Base-by-base conservation (phyloP, 2,329 filamentous ascomycete genomes). In the Verticillium nonalfalfae region DNA sequence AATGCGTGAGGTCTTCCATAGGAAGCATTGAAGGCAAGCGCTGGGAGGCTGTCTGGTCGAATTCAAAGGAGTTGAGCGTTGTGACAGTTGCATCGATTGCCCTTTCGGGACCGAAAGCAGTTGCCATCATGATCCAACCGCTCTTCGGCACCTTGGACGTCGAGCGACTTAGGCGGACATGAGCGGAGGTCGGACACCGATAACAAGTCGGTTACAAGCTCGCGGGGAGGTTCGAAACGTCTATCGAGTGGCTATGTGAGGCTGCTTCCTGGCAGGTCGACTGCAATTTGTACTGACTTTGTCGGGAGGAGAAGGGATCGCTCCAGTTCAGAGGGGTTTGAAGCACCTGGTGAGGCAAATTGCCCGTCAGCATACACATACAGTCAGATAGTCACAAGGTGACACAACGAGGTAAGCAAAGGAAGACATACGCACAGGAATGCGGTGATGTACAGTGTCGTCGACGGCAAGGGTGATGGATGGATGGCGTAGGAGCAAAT, bases 101-200 rank as follows among this genome's bases (percentile, higher is more conserved):
- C 68, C 68, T 70, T 67, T 73, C 75, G 57, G 75, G 71, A 62
- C 71, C 74, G 66, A 74, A 74, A 64, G 74, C 67, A 64, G 76
- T 75, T 71, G 76, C 76, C 76, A 79, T 79, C 68, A 67, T 70
- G 40, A 62, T 72, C 70, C 65, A 74, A 79, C 80, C 79, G 80
- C 79, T 69, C 77, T 72, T 76, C 79, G 78, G 79, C 79, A 76
- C 74, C 71, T 75, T 71, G 75, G 74, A 70, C 68, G 73, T 78
- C 72, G 73, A 72, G 66, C 74, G 76, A 65, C 66, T 68, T 66
- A 68, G 63, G 67, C 64, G 71, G 71, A 76, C 80, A 83, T 82
- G 73, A 72, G 58, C 33, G 31, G 54, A 35, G 11, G 35, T 13
- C 9, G 35, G 15, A 35, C 26, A 31, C 13, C 54, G 18, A 26